Percentiles rank a stretch among this genome's conserved stretches.
Evolutionary conservation across 1,284 basidiomycete genomes (phyloP).

Genomic region (Naganishia cerealis): DNA sequence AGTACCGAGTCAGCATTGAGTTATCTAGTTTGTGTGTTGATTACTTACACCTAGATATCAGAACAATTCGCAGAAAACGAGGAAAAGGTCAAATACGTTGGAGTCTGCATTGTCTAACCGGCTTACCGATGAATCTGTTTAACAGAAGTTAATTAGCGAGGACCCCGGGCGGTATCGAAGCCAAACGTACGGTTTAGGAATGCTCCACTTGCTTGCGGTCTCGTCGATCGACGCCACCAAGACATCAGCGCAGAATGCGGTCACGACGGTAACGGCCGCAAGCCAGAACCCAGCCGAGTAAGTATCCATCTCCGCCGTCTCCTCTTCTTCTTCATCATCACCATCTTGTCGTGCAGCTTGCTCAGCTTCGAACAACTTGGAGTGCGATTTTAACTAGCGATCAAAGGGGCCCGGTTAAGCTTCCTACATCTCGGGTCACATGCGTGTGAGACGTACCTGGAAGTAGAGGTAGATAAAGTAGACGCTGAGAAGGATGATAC

Average conservation of each 20-base stretch:
- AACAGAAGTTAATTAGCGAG: constrained; percentile 19
- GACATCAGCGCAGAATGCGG: constrained; percentile 75
- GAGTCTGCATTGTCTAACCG: background rate
- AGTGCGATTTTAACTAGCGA: constrained; percentile 61
- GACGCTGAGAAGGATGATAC: constrained; percentile 74
- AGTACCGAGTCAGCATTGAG: background rate
- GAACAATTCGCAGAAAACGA: background rate
- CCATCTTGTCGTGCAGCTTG: constrained; percentile 36
- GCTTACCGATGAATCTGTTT: constrained; percentile 49
- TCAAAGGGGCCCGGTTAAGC: constrained; percentile 38
- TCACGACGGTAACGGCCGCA: constrained; percentile 68
- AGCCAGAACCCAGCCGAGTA: constrained; percentile 63
- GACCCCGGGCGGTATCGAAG: no score
- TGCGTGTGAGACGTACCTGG: constrained; percentile 59
- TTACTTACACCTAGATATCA: background rate
- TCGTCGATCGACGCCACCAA: constrained; percentile 83
- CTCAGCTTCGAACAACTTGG: constrained; percentile 58
- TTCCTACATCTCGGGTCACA: no score
- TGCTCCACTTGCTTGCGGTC: constrained; percentile 72
- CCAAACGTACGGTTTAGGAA: constrained; percentile 65
- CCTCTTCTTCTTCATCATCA: constrained; percentile 55
- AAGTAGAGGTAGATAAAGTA: constrained; percentile 79
- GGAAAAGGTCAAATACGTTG: background rate
- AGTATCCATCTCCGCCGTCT: constrained; percentile 67
- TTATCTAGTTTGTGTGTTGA: background rate